phyloP scores from a whole-genome alignment of 768 basidiomycete species.

The Coprinellus aureogranulatus region DNA sequence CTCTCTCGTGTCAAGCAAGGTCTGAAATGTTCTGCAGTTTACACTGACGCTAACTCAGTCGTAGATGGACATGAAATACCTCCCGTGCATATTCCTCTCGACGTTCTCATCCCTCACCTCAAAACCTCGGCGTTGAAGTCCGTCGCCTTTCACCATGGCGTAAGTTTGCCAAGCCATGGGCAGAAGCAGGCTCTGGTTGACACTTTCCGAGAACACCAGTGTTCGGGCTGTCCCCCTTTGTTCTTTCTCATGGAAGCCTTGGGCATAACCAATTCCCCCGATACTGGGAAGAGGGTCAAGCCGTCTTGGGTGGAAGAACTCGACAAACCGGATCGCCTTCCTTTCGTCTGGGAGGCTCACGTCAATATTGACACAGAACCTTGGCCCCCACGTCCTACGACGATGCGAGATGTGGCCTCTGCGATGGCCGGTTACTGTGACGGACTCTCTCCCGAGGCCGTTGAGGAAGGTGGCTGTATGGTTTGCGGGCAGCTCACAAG shows the following conservation, averaged over 20 bases:
- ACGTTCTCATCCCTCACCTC: too few relatives aligned
- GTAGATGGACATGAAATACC: too few relatives aligned
- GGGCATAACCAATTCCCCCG: not conserved
- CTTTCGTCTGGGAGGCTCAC: not conserved
- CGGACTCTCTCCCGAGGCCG: not conserved
- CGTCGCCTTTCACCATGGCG: not conserved
- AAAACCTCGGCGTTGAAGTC: not conserved
- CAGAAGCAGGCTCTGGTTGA: not conserved
- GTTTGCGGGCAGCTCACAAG: constrained; percentile 19
- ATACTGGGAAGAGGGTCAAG: not conserved
- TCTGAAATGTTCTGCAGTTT: too few relatives aligned
- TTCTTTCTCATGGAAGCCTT: not conserved
- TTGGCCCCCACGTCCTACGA: not conserved
- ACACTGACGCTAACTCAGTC: too few relatives aligned
- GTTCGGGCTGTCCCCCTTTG: not conserved
- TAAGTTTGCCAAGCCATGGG: not conserved
- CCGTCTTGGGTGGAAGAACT: not conserved
- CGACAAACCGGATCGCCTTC: not conserved
- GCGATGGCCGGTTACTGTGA: constrained; percentile 7
- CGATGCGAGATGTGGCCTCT: not conserved
- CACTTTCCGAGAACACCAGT: not conserved
- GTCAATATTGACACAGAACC: not conserved
- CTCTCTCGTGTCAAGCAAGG: too few relatives aligned
- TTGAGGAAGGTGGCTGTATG: constrained; percentile 24
- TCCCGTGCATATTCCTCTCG: too few relatives aligned